Evolutionary conservation across 2,329 filamentous ascomycete genomes (phyloP), one percentile per base, ranked within the genome.

Genomic region (Botrytis hyacinthi): DNA sequence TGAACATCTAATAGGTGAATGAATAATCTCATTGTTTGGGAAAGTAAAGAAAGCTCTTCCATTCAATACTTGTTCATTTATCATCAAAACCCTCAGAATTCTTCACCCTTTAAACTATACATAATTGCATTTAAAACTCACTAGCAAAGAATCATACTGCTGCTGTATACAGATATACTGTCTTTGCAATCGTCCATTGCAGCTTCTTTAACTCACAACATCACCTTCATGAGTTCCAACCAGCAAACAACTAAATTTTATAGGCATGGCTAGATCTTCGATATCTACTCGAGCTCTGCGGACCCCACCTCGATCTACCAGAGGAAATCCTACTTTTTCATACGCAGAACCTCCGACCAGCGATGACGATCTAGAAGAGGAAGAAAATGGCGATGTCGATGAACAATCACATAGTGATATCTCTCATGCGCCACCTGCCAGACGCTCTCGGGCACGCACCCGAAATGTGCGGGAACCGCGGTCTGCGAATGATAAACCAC

Each of bases 401-500:
- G 29, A 59, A 73, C 37, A 29, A 46, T 14, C 51, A 35, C 44
- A 40, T 40, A 70, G 57, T 42, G 54, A 32, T 37, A 22, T 12
- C 37, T 69, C 54, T 8, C 42, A 54, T 61, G 26, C 14, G 16
- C 44, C 65, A 44, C 65, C 26, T 18, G 18, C 54, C 5, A 69
- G 63, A n/a, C 35, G 61, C 20, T 42, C 54, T 71, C 62, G 74
- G 48, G 2, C 73, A 42, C 35, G 46, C 35, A 68, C 35, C n/a
- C 46, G 48, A 32, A 68, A 68, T 32, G 32, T 63, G 42, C 63
- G 48, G 29, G 62, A 54, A 46, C 46, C 62, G 48, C 71, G 69
- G 26, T 72, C 74, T 54, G 73, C 68, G 57, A 65, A 75, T 68
- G 69, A 75, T 22, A 74, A 72, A 18, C 70, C 70, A 32, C 66